Base-by-base conservation (phyloP, 2,329 filamentous ascomycete genomes). In the Arthroderma sp. region DNA sequence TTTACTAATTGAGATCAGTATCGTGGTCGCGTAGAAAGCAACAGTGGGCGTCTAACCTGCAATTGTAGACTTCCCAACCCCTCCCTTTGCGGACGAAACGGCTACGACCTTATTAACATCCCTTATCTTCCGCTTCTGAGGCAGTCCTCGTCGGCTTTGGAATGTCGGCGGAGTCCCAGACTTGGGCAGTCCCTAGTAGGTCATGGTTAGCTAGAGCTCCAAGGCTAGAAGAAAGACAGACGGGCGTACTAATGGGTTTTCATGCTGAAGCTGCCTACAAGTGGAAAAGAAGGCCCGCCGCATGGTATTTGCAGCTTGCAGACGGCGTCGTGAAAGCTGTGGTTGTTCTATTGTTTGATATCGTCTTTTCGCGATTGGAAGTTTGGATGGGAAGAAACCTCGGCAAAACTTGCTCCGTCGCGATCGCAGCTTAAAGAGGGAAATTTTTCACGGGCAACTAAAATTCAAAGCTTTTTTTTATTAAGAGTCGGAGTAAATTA, bases 51-150 rank as follows among this genome's bases (percentile, higher is more conserved):
- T 49, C 44, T 51, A 31, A 88, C 88, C 86, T 59, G 91, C 85
- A 47, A 97, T 84, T 6, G 93, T 98, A 64, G 89, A 95, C 70
- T 98, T 98, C 1, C 93, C 93, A 0, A 98, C 93, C n/a, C 93
- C 93, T 1, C 93, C 93, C 69, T 98, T 98, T 13, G 93, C 93
- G 1, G 91, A 97, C 2, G 90, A 95, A 13, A 98, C 88, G n/a
- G 91, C 90, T 59, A 98, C 82, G n/a, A 96, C 84, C 69, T 95
- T 95, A 63, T 83, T 81, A 23, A 98, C 91, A 69, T 91, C 84
- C 25, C 81, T 80, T 64, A 98, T 95, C 64, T 82, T 84, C 62
- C 88, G 82, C 66, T 86, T 85, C 64, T 89, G 81, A 0, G 93
- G 91, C 9, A 95, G 79, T 23, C 88, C 88, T 56, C 88, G 83